Percentiles rank a stretch among this genome's conserved stretches.
Conservation (phyloP, 2,329 filamentous ascomycete species). For the Bisporella sp. region DNA sequence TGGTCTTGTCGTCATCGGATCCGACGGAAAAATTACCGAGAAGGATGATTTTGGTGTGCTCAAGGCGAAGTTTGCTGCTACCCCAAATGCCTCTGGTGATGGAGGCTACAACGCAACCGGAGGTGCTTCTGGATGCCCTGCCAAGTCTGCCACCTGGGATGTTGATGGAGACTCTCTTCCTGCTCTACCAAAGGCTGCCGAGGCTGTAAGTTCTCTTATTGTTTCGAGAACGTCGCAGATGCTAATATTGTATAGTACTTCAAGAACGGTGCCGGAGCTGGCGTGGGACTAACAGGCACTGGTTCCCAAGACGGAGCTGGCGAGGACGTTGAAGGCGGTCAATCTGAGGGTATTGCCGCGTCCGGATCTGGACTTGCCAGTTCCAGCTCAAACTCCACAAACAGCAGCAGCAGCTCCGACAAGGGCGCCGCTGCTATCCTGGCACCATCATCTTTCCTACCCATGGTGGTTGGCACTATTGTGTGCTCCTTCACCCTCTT, state of each 20-base stretch:
- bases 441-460: conserved; percentile 8
- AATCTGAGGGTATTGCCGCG: conserved; percentile 21
- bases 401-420: not conserved
- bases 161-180: conserved; percentile 39
- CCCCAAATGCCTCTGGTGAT: conserved; percentile 40
- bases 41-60: conserved; percentile 41
- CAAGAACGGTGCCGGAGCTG: conserved; percentile 40
- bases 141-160: conserved; percentile 38
- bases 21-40: conserved; percentile 31
- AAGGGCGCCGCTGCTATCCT: conserved; percentile 9
- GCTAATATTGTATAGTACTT: conserved; percentile 27
- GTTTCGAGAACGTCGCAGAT: conserved; percentile 8
- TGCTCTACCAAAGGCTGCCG: conserved; percentile 37
- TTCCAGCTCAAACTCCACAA: conserved; percentile 1
- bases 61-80: conserved; percentile 35
- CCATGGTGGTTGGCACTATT: conserved; percentile 13
- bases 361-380: conserved; percentile 6
- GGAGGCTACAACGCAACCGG: conserved; percentile 39
- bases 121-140: conserved; percentile 37
- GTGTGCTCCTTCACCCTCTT: conserved; percentile 14
- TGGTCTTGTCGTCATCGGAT: conserved; percentile 39
- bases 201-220: conserved; percentile 8
- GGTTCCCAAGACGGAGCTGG: conserved; percentile 20
- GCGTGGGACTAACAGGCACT: conserved; percentile 31
- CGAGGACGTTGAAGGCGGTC: conserved; percentile 13